Conservation (phyloP, 345 rosid species). For the Populus euphratica region DNA sequence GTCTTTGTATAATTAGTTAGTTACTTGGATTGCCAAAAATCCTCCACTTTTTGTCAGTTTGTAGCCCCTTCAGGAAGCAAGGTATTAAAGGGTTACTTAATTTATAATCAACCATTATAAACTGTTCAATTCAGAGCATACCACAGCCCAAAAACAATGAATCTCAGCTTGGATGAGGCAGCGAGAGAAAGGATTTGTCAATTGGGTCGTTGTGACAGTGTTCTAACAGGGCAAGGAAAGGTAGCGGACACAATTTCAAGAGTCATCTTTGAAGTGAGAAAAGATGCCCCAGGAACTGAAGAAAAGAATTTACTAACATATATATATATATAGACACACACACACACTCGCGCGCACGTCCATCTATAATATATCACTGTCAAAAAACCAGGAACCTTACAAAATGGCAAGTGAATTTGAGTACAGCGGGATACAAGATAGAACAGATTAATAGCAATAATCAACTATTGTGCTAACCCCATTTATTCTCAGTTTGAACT, state of each 20-base stretch:
- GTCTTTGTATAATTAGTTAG: constrained; percentile 18
- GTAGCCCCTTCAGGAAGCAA: constrained; percentile 34
- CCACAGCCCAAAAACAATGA: neutral
- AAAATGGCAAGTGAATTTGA: constrained; percentile 21
- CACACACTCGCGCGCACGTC: neutral
- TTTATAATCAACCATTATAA: constrained; percentile 14
- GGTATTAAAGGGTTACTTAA: neutral
- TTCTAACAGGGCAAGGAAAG: neutral
- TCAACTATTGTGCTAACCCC: constrained; percentile 42
- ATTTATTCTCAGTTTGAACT: constrained; percentile 44
- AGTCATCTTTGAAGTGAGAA: neutral
- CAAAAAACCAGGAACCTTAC: constrained; percentile 16
- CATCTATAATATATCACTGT: neutral
- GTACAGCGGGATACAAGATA: constrained; percentile 3
- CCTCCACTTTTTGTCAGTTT: constrained; percentile 27
- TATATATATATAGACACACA: neutral
- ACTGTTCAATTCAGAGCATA: neutral
- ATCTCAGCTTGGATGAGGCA: neutral
- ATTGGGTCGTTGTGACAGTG: no score
- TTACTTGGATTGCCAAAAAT: constrained; percentile 15
- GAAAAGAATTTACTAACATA: neutral
- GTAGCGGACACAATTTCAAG: neutral
- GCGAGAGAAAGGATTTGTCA: no score
- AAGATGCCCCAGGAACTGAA: neutral
- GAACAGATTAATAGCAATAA: constrained; percentile 12